Conservation (phyloP, 306 rosid species). For the Abrus pulchellus region DNA sequence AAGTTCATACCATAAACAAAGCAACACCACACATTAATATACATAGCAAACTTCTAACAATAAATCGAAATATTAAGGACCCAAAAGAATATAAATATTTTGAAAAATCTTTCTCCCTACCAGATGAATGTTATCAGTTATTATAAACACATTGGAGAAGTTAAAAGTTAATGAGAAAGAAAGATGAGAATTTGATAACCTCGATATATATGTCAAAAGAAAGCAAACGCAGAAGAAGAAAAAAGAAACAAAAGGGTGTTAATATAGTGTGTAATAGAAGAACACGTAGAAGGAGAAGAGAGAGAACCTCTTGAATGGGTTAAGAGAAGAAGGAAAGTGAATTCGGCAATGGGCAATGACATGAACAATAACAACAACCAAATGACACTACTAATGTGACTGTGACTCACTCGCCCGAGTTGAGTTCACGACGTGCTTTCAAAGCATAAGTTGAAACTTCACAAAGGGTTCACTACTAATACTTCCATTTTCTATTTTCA, state of each 20-base stretch:
- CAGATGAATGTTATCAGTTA: background rate
- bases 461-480: background rate
- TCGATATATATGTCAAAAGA: conserved; percentile 40
- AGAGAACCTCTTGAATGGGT: conserved; percentile 61
- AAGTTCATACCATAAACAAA: conserved; percentile 37
- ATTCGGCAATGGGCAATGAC: conserved; percentile 40
- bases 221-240: conserved; percentile 16
- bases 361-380: background rate
- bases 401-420: conserved; percentile 5
- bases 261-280: conserved; percentile 44
- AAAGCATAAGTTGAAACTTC: background rate
- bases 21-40: conserved; percentile 6
- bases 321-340: conserved; percentile 31
- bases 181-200: conserved; percentile 53
- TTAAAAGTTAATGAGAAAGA: conserved; percentile 40
- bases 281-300: conserved; percentile 28
- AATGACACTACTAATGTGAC: background rate
- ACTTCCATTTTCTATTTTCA: no score
- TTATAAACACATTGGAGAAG: conserved; percentile 42
- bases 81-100: conserved; percentile 38
- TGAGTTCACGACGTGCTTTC: background rate
- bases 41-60: conserved; percentile 32
- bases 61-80: conserved; percentile 49
- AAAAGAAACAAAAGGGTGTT: conserved; percentile 57
- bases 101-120: conserved; percentile 38